Base-by-base conservation (phyloP, 208 protist species). In the Trypanosoma platydactyli region DNA sequence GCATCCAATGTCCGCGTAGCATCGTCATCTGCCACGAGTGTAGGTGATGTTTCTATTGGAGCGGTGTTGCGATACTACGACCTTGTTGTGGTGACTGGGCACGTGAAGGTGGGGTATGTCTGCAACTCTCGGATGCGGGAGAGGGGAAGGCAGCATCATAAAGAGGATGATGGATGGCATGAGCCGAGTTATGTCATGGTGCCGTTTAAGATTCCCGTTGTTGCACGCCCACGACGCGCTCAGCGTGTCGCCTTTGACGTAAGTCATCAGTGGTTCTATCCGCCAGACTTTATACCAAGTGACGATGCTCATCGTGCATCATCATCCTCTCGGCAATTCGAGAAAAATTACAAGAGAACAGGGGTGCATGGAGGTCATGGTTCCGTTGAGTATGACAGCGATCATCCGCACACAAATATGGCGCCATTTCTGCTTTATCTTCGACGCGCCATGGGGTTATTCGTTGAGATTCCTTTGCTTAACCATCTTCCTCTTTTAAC, bases 361-460 rank as follows among this genome's bases (percentile, higher is more conserved):
- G 22, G 9, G 7, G 13, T 38, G 33, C 51, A 4, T 24, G 18
- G 25, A 52, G 50, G 58, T 33, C 38, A 57, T 49, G 50, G 40
- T 24, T 22, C 97, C 38, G 80, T 98, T 22, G 98, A 99, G 67
- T 91, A 84, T 77, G 86, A 91, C 35, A 97, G 97, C 57, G 98
- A 99, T 73, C 97, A 99, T 74, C 72, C 88, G 0, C 87, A 98
- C 84, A 99, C 97, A 27, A 99, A 99, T 68, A 94, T 97, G 58
- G 76, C 77, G 7, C 73, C 86, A 5, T 53, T 98, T 3, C 97
- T 86, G 59, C 65, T 85, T 1, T 74, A 78, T 70, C 61, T 95
- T 29, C 68, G 64, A 20, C 66, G 62, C 33, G 65, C 67, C 16
- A 79, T 90, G 20, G 57, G 60, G 2, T 45, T 90, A 18, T 76